Base-by-base conservation (phyloP, 176 grass and related monocot species). In the Avena sativa region DNA sequence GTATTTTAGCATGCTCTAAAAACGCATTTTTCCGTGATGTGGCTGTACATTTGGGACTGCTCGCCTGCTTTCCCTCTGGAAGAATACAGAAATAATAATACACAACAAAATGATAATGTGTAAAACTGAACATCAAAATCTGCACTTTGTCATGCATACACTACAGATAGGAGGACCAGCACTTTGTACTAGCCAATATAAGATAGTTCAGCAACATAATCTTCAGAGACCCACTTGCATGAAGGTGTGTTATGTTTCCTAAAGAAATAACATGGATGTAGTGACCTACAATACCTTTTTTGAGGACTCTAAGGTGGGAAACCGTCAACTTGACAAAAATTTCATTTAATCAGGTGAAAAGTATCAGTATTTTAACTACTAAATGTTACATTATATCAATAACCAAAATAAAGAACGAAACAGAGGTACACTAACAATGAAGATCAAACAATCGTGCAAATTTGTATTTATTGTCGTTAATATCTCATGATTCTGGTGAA, bases 201-300 rank as follows among this genome's bases (percentile, higher is more conserved):
- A 76, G 16, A 88, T 60, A 53, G 50, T 44, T 23, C 65, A 90
- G 44, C 78, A 68, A 81, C 48, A 32, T 68, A 81, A 75, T 85
- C 4, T 78, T 85, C 23, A 83, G 2, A 32, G 49, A 80, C n/a
- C 44, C 65, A 85, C 64, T 75, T 74, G 49, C 47, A 60, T 74
- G 57, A 12, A 69, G 52, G 53, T 75, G 16, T 48, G 32, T 68
- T 66, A 32, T 81, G 59, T 68, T 85, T 85, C 83, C 65, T 44
- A 28, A 38, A 85, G 8, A 67, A 78, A 78, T 85, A 74, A 47
- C 25, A 83, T 56, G 74, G 47, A 43, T 40, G 9, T 63, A 72
- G 82, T 89, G 81, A 55, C 52, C 46, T 79, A 68, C 3, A 52
- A 28, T 20, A 84, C 67, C 15, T 88, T 80, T 61, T 80, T 64